phyloP scores from a whole-genome alignment of 192 early-diverging fungal species.

The Umbelopsis sp. region DNA sequence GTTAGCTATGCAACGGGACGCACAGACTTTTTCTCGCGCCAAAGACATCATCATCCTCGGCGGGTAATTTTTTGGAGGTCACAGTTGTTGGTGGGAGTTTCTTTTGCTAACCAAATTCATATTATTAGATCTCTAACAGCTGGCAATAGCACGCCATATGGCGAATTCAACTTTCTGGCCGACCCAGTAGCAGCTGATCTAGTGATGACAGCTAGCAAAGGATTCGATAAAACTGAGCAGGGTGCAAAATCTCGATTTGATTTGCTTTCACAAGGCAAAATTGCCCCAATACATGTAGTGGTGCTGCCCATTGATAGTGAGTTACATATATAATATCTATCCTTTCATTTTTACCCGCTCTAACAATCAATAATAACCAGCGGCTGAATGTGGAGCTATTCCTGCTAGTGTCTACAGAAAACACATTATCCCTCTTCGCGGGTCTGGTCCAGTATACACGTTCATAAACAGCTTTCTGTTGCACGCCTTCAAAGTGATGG shows the following conservation, averaged over 20 bases:
- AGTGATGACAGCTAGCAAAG: conserved; percentile 36
- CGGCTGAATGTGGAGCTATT: conserved; percentile 18
- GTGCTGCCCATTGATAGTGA: conserved; percentile 55
- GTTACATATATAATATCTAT: not conserved
- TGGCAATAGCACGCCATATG: conserved; percentile 45
- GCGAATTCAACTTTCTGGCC: conserved; percentile 56
- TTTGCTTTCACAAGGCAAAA: conserved; percentile 13
- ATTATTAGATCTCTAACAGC: not conserved
- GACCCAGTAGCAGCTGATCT: conserved; percentile 47
- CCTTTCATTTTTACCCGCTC: not conserved
- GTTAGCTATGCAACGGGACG: conserved; percentile 46
- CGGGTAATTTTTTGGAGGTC: conserved; percentile 27
- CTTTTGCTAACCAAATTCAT: not conserved
- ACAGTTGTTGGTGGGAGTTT: not conserved
- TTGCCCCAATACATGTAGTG: conserved; percentile 36
- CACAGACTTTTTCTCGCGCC: conserved; percentile 45
- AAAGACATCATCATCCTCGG: conserved; percentile 54
- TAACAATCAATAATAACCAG: conserved; percentile 9
- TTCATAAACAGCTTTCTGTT: conserved; percentile 22
- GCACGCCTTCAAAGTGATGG: conserved; percentile 30
- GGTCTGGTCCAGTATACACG: not conserved
- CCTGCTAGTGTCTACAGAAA: conserved; percentile 16
- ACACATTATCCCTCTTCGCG: conserved; percentile 11
- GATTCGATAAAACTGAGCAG: conserved; percentile 30
- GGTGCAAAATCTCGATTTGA: conserved; percentile 21